Percentiles rank a stretch among this genome's conserved stretches.
phyloP scores from a whole-genome alignment of 2,329 filamentous ascomycete genomes.

The Aspergillus pseudoterreus region DNA sequence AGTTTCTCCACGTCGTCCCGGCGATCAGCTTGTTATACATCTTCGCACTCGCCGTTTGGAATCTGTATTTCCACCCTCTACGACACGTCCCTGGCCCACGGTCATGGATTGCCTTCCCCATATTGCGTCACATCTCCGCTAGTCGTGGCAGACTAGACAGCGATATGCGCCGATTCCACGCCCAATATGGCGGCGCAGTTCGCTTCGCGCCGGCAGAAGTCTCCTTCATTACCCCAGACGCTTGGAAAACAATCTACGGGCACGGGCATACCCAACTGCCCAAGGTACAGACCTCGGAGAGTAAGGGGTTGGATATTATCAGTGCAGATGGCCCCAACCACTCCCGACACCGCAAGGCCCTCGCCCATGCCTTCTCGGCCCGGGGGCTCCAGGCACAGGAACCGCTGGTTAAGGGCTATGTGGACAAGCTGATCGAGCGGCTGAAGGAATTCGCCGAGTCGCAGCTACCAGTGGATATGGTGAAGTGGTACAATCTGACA shows the following conservation, averaged over 20 bases:
- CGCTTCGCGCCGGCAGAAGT: slow-evolving; percentile 31
- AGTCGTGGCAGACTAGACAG: slow-evolving; percentile 8
- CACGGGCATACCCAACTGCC: slow-evolving; percentile 9
- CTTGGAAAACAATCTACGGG: slow-evolving; percentile 27
- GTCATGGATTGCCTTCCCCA: slow-evolving; percentile 13
- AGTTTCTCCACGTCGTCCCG: no score
- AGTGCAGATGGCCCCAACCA: slow-evolving; percentile 19
- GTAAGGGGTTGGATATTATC: slow-evolving; percentile 8
- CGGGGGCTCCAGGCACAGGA: slow-evolving; percentile 37
- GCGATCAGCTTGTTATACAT: neutral
- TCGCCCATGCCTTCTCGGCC: slow-evolving; percentile 40
- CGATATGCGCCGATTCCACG: slow-evolving; percentile 7
- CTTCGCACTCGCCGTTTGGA: neutral
- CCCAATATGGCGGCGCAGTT: slow-evolving; percentile 18
- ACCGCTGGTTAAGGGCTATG: slow-evolving; percentile 25
- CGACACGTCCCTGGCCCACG: slow-evolving; percentile 12
- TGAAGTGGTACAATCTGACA: slow-evolving; percentile 22
- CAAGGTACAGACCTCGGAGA: slow-evolving; percentile 6
- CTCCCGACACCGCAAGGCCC: slow-evolving; percentile 20
- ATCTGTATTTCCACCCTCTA: slow-evolving; percentile 19
- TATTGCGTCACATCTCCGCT: slow-evolving; percentile 9
- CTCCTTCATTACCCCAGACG: slow-evolving; percentile 22
- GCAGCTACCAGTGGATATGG: slow-evolving; percentile 14
- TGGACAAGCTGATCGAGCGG: slow-evolving; percentile 25
- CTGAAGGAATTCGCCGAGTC: slow-evolving; percentile 12